phyloP scores from a whole-genome alignment of 164 flowering plant species.

The Protea cynaroides region DNA sequence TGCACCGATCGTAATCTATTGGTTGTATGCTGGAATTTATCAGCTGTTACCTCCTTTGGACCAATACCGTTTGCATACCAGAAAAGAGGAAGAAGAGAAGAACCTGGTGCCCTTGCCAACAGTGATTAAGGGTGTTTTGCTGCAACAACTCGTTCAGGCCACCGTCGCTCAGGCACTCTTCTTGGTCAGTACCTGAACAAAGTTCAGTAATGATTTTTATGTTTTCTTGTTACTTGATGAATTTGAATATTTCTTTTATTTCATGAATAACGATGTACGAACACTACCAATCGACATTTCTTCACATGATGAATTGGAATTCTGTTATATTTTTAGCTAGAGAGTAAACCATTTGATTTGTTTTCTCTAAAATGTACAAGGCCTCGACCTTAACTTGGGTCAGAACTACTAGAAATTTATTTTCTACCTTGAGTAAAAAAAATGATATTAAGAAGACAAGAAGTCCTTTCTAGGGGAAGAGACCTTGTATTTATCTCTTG shows the following conservation, averaged over 20 bases:
- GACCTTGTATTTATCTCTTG: too few species aligned
- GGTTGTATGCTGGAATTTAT: constrained; percentile 83
- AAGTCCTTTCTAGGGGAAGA: too few species aligned
- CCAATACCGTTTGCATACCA: constrained; percentile 61
- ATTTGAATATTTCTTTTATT: not conserved
- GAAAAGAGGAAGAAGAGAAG: constrained; percentile 62
- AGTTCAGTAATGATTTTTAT: not conserved
- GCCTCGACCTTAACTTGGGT: too few species aligned
- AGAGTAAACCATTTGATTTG: too few species aligned
- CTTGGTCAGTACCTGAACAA: constrained; percentile 32
- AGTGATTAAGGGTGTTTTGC: constrained; percentile 70
- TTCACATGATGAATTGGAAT: too few species aligned
- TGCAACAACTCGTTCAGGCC: constrained; percentile 78
- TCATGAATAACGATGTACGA: not conserved
- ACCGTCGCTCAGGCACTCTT: constrained; percentile 57
- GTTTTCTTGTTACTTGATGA: not conserved
- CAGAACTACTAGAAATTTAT: too few species aligned
- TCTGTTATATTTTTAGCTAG: too few species aligned
- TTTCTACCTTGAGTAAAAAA: too few species aligned
- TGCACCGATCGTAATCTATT: constrained; percentile 73
- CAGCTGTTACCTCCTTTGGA: constrained; percentile 63
- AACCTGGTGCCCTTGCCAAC: constrained; percentile 49
- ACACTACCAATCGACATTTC: too few species aligned
- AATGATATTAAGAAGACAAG: too few species aligned
- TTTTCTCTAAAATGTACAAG: too few species aligned